Evolutionary conservation across 2,329 filamentous ascomycete species (phyloP), one percentile per base, ranked within the genome.

Genomic region (Pseudocercospora fijiensis): DNA sequence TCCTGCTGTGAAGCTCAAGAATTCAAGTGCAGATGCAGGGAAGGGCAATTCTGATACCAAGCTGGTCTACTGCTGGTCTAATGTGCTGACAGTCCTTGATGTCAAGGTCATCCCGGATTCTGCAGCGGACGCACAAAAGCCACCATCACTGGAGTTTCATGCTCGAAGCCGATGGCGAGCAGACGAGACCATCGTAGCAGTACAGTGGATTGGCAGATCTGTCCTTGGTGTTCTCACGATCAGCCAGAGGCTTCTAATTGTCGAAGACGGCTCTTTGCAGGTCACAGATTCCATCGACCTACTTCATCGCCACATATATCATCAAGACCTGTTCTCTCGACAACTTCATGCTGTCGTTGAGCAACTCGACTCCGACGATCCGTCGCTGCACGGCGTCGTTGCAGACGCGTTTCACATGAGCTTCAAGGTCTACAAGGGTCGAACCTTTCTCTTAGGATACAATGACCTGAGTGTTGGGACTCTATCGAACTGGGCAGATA

Each of bases 401-500:
- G 94, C 94, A 7, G 95, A 99, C 81, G 95, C 93, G 0, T 99
- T 97, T 71, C 94, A 94, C 75, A 98, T 98, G 92, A 97, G 94
- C 77, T 94, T 98, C 78, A 92, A 91, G 73, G 86, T 92, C 3
- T 99, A 98, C 79, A 99, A 98, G 77, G 93, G 95, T 4, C 86
- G 94, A 28, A 82, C 97, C 37, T 99, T 99, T 73, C 80, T 98
- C 3, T 83, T 99, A 8, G 93, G 95, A n/a, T 93, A 94, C 79
- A 95, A 94, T 73, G 94, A 98, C 73, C 82, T 97, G 45, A 91
- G 92, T 0, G 91, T 98, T 55, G 95, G 95, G 1, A 90, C 90
- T 4, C 79, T 99, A 33, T 98, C 95, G 0, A 99, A 99, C 70
- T 99, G 95, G 95, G 94, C 95, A 2, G 95, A 99, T 76, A 85